These are phyloP conservation scores for Lachnellula suecica DNA, from an alignment of 2,329 filamentous ascomycete genomes.

Conservation along the genomic window DNA sequence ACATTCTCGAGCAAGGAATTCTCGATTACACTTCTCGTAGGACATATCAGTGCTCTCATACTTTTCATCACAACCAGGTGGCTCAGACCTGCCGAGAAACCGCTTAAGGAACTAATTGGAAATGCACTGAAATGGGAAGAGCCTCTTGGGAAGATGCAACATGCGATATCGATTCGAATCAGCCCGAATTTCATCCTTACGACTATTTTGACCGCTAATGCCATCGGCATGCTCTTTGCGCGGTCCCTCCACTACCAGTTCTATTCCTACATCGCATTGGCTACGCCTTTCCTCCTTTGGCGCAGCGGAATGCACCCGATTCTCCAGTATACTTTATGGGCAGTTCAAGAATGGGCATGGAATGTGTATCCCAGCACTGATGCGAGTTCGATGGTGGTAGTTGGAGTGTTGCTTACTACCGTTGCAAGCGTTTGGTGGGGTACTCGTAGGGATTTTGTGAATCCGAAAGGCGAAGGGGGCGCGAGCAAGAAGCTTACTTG, in stretches of 20 bases:
- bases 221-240: constrained; percentile 69
- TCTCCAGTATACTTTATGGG: constrained; percentile 59
- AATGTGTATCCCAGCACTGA: constrained; percentile 71
- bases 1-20: constrained; percentile 71
- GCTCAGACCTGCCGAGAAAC: constrained; percentile 55
- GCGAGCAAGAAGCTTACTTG: constrained; percentile 25
- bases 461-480: constrained; percentile 23
- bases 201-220: constrained; percentile 59
- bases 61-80: constrained; percentile 59
- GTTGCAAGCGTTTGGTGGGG: constrained; percentile 45
- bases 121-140: constrained; percentile 30
- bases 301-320: constrained; percentile 59
- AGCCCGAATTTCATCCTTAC: constrained; percentile 62
- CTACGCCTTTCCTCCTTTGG: constrained; percentile 71
- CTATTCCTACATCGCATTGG: constrained; percentile 71
- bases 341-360: constrained; percentile 71
- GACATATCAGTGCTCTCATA: constrained; percentile 54
- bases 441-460: constrained; percentile 32
- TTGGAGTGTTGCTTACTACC: constrained; percentile 67
- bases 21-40: constrained; percentile 52
- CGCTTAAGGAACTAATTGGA: constrained; percentile 43
- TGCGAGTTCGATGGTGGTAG: constrained; percentile 64
- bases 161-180: constrained; percentile 48
- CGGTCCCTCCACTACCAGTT: constrained; percentile 75
- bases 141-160: constrained; percentile 41